Base-by-base conservation (phyloP, 1,139 yeast genomes). In the Wickerhamomyces sp. region DNA sequence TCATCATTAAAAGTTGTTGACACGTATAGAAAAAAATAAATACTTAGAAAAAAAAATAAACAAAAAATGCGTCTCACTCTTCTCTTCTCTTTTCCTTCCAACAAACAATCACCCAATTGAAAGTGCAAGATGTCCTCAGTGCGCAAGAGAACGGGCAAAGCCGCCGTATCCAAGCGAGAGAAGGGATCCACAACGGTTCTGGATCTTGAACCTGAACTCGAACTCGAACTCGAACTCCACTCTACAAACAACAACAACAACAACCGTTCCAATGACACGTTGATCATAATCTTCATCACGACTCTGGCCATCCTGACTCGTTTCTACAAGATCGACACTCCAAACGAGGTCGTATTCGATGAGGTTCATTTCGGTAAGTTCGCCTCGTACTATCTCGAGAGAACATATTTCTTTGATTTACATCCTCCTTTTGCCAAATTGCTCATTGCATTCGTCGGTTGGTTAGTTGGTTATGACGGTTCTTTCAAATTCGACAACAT, bases 341-440 rank as follows among this genome's bases (percentile, higher is more conserved):
- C 98, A 3, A 66, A 70, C 41, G 84, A 84, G 57, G 98, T 93
- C 37, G 98, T 93, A 18, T 93, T 93, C 53, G 99, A 93, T 64
- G 99, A 93, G 58, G 98, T 91, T 22, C 98, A 91, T 61, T 91
- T 91, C 55, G 98, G 98, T 29, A 88, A 88, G 56, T 88, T 89
- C 61, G 96, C 96, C 18, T 80, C 95, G 14, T 87, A 85, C 56
- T 86, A 86, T 58, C 62, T 86, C 42, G 82, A 85, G 56, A 67
- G 93, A 40, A 79, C 91, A 0, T 86, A 85, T 60, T 93, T 87
- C 59, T 91, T 93, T 58, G 99, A 93, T 61, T 75, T 93, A 40
- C 99, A 93, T 61, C 99, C 99, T 26, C 99, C 98, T 15, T 83
- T 93, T 62, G 98, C 96, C 33, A 93, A 93, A 61, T 68, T 93